Evolutionary conservation across 192 early-diverging fungal species (phyloP).

Genomic region (Backusella psychrophila): DNA sequence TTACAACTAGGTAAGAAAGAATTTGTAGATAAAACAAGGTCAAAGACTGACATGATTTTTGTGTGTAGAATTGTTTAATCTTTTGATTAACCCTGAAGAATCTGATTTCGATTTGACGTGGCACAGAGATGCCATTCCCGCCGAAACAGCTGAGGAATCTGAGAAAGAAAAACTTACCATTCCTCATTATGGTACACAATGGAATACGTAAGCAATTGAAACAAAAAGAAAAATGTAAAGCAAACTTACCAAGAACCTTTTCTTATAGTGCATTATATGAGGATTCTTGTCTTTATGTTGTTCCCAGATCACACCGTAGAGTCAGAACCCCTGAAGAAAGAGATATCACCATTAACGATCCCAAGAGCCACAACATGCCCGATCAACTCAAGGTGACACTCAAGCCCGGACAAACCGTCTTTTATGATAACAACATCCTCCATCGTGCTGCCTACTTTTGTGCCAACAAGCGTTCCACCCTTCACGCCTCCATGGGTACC

Average conservation of each 20-base stretch:
- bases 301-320: slow-evolving; percentile 44
- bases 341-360: slow-evolving; percentile 42
- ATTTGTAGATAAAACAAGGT: background rate
- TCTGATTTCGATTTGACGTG: slow-evolving; percentile 47
- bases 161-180: slow-evolving; percentile 36
- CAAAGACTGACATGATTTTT: background rate
- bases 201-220: slow-evolving; percentile 35
- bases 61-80: slow-evolving; percentile 44
- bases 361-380: slow-evolving; percentile 43
- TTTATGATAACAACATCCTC: slow-evolving; percentile 54
- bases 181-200: slow-evolving; percentile 48
- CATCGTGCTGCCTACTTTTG: slow-evolving; percentile 44
- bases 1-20: slow-evolving; percentile 38
- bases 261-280: slow-evolving; percentile 42
- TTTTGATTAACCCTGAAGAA: slow-evolving; percentile 42
- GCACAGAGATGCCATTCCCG: slow-evolving; percentile 43
- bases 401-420: slow-evolving; percentile 49
- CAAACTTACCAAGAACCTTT: background rate
- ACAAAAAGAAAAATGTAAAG: background rate
- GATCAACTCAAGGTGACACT: slow-evolving; percentile 33
- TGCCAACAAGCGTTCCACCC: slow-evolving; percentile 39
- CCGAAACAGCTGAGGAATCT: slow-evolving; percentile 34
- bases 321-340: slow-evolving; percentile 42
- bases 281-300: slow-evolving; percentile 43
- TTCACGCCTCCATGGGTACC: slow-evolving; percentile 50